Evolutionary conservation across 1,284 basidiomycete genomes (phyloP), one percentile per base, ranked within the genome.

Genomic region (Mycena sp.): DNA sequence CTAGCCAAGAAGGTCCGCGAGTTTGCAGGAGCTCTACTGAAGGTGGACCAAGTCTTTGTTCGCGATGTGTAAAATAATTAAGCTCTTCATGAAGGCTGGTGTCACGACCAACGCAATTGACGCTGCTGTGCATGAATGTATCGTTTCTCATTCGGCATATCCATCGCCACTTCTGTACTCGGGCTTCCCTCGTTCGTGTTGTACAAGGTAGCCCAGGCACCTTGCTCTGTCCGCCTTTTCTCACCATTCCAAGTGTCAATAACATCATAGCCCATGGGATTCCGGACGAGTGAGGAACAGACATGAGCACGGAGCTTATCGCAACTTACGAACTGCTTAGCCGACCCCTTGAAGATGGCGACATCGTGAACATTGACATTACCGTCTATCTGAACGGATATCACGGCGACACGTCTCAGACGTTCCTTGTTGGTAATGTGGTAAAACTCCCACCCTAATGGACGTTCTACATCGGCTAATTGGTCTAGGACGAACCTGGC

Each of bases 211-310:
- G 12, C 41, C 16, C 38, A 38, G 35, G 26, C 25, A 23, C 3
- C n/a, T 35, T 49, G 6, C 38, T 48, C 29, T 29, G 50, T 21
- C 41, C 43, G 30, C 28, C 37, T 30, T 37, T 25, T 26, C 44
- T 43, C 29, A n/a, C 17, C 32, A 5, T 40, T 43, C 56, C 16
- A 19, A 92, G 91, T 70, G 79, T 92, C 54, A 98, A 98, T 73
- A 98, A 98, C 69, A 80, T 95, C 48, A 84, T 94, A 49, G 86
- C 85, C 38, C 94, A 96, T 73, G 94, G 95, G 0, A 93, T 95
- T 64, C 93, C 94, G n/a, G 92, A 95, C 77, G 83, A 89, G 93
- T 93, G 67, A 65, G 85, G 75, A 12, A 21, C 19, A 55, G 26
- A 19, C 28, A 11, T 52, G 32, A 19, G 1, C 32, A 29, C 4